Evolutionary conservation across 148 eudicot species (phyloP), one percentile per base, ranked within the genome.

Genomic region (Mesembryanthemum crystallinum): DNA sequence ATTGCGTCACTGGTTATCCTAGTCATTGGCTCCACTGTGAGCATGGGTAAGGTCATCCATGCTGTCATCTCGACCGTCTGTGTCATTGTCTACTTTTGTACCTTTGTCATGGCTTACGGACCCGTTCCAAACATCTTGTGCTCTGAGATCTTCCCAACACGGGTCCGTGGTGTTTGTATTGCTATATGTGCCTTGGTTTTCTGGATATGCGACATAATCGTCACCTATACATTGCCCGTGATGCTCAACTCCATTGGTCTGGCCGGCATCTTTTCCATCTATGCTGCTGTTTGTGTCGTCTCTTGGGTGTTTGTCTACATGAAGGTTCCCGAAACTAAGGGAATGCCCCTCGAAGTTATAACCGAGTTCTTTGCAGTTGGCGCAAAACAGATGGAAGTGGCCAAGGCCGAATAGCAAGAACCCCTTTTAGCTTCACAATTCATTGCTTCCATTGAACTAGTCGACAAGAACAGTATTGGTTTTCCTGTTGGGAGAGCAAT

Each of bases 161-260:
- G 89, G n/a, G 97, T 92, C 23, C 92, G 98, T n/a, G 98, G 98
- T 30, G 71, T 92, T 8, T 95, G 98, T 87, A 95, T 95, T 21
- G 97, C 98, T 39, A 89, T 93, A 21, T 87, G 92, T 65, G 94
- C 91, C 25, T 73, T 93, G 8, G 88, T 77, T 25, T 93, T 78
- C 83, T 93, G 97, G 98, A 75, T 85, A 8, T 72, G 87, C 12
- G 91, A 93, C 79, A 88, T 91, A 28, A 89, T 90, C 2, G 98
- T 93, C 35, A 93, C 98, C 45, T 91, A 93, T 86, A 71, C 88
- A 15, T 81, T 91, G 69, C 98, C 98, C 0, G 86, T 85, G 62
- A 69, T 91, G 92, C 94, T 93, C 65, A 78, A 76, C 20, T 77
- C 96, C 45, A 85, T 93, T 17, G 98, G 98, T 42, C 71, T 93